These are phyloP conservation scores for Eutrema salsugineum DNA, from an alignment of 441 rosid species.

Conservation along the genomic window DNA sequence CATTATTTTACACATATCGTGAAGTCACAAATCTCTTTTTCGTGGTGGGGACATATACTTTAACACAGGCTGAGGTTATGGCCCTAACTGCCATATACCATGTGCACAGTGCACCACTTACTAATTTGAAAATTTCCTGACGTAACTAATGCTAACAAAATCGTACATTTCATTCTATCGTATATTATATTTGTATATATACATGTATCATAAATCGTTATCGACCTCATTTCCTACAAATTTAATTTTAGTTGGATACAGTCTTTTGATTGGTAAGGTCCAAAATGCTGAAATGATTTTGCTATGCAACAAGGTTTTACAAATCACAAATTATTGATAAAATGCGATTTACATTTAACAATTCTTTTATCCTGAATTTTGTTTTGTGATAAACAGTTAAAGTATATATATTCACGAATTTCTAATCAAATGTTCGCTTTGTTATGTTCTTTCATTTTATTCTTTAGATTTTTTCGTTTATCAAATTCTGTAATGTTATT, in stretches of 20 bases:
- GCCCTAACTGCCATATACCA: constrained; percentile 33
- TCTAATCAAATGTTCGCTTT: too few relatives aligned
- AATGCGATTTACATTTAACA: not conserved
- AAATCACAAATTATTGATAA: not conserved
- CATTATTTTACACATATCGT: not conserved
- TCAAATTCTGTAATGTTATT: not conserved
- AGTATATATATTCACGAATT: not conserved
- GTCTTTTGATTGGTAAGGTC: not conserved
- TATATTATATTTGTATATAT: not conserved
- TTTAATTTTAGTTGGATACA: not conserved
- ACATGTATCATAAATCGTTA: too few relatives aligned
- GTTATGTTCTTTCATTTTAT: not conserved
- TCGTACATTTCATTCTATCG: not conserved
- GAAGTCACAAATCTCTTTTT: constrained; percentile 23
- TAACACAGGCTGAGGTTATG: constrained; percentile 28
- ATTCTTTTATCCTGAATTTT: not conserved
- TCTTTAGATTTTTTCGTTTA: not conserved
- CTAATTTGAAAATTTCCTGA: constrained; percentile 6
- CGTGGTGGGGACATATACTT: constrained; percentile 31
- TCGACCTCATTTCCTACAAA: not conserved
- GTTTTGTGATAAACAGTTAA: not conserved
- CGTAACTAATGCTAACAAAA: constrained; percentile 2
- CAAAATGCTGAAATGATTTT: not conserved
- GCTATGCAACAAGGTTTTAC: not conserved
- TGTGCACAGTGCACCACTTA: constrained; percentile 29